A percentile compares a stretch with the other conserved stretches of the same genome.
Evolutionary conservation across 495 filamentous ascomycete species (phyloP).

Genomic region (Tuber brumale): DNA sequence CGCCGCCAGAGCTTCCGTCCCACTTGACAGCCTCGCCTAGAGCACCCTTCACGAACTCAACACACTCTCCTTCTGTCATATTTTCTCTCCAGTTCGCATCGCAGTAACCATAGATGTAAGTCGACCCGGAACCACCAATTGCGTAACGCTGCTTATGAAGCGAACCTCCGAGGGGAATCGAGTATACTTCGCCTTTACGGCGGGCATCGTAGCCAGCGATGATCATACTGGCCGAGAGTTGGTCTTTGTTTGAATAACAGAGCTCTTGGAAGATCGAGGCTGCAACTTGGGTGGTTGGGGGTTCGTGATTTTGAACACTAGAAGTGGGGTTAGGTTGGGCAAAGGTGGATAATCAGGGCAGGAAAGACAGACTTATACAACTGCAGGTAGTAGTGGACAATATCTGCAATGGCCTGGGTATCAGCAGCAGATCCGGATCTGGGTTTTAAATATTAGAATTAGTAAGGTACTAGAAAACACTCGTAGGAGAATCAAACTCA

Average conservation of each 20-base stretch:
- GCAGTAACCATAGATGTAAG: constrained; percentile 98
- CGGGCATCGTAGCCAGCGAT: constrained; percentile 92
- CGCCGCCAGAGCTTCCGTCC: constrained; percentile 97
- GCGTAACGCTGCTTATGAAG: constrained; percentile 95
- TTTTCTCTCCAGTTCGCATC: constrained; percentile 92
- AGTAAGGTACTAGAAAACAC: background rate
- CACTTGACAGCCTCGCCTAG: constrained; percentile 94
- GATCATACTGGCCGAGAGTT: constrained; percentile 89
- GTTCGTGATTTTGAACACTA: constrained; percentile 70
- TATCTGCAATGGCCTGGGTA: constrained; percentile 95
- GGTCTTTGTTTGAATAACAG: constrained; percentile 95
- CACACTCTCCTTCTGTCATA: constrained; percentile 90
- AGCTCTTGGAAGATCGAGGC: constrained; percentile 94
- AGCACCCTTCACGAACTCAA: constrained; percentile 83
- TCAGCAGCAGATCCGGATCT: constrained; percentile 91
- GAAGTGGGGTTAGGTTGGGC: constrained; percentile 11
- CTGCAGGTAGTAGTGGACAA: constrained; percentile 91
- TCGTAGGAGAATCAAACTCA: constrained; percentile 9
- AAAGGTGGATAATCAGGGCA: background rate
- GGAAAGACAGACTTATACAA: constrained; percentile 58
- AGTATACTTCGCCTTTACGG: constrained; percentile 93
- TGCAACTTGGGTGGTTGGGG: constrained; percentile 87
- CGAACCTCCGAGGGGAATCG: constrained; percentile 91
- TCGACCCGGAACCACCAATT: constrained; percentile 94
- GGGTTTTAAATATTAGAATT: background rate